phyloP scores from a whole-genome alignment of 2,329 filamentous ascomycete genomes.

The Tolypocladium inflatum region DNA sequence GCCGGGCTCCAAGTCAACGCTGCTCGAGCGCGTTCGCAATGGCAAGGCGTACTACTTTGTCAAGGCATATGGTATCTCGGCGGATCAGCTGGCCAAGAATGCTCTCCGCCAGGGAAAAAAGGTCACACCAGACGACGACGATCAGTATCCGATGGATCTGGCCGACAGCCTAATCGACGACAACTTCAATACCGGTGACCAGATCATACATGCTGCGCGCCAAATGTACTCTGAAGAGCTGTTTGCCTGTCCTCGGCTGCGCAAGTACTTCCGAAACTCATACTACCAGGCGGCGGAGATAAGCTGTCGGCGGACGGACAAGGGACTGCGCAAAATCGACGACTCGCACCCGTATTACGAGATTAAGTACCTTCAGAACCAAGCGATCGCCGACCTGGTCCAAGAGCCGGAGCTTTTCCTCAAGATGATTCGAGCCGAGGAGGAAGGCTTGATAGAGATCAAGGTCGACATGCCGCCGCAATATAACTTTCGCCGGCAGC shows the following conservation, averaged over 20 bases:
- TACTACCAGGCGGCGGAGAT: constrained; percentile 80
- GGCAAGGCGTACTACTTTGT: constrained; percentile 76
- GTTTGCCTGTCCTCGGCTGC: constrained; percentile 76
- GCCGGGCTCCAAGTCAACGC: constrained; percentile 69
- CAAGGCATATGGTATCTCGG: constrained; percentile 79
- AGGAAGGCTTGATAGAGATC: constrained; percentile 85
- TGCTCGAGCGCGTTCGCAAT: constrained; percentile 77
- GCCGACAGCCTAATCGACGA: constrained; percentile 69
- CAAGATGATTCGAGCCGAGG: constrained; percentile 95
- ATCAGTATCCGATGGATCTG: constrained; percentile 71
- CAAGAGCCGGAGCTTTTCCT: constrained; percentile 81
- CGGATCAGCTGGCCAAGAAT: constrained; percentile 83
- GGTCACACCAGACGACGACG: constrained; percentile 75
- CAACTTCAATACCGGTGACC: constrained; percentile 65
- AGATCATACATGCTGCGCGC: constrained; percentile 71
- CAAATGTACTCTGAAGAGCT: constrained; percentile 89
- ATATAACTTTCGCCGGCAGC: constrained; percentile 63
- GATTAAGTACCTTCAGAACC: constrained; percentile 90
- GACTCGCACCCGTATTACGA: constrained; percentile 95
- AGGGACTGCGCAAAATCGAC: constrained; percentile 86
- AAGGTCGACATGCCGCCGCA: constrained; percentile 68
- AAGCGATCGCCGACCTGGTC: constrained; percentile 73
- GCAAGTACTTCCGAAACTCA: constrained; percentile 72
- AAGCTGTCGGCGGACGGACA: constrained; percentile 85
- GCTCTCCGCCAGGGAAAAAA: constrained; percentile 69